Conservation (phyloP, 2,329 filamentous ascomycete genomes). For the Tolypocladium nubicola region DNA sequence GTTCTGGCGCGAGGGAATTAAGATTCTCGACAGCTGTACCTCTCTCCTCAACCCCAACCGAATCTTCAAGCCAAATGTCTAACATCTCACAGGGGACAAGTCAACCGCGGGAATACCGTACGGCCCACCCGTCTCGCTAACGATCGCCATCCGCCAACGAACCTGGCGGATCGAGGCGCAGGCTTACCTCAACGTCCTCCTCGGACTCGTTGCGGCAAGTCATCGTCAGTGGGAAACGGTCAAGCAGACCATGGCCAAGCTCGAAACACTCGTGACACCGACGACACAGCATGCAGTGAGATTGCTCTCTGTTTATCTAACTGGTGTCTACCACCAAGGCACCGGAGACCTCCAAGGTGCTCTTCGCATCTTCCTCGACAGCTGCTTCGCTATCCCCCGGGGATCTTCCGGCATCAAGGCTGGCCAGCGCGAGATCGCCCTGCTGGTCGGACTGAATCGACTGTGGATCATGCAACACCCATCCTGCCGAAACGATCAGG, state of each 20-base stretch:
- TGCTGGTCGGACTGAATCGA: constrained; percentile 57
- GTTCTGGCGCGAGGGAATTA: constrained; percentile 31
- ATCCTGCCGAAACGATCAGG: constrained; percentile 42
- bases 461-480: constrained; percentile 63
- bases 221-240: constrained; percentile 61
- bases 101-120: constrained; percentile 24
- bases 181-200: constrained; percentile 61
- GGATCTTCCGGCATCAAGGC: constrained; percentile 31
- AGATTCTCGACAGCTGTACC: constrained; percentile 37
- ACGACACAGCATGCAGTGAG: constrained; percentile 28
- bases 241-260: constrained; percentile 41
- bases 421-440: constrained; percentile 50
- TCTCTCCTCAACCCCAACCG: not conserved
- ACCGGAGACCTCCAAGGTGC: constrained; percentile 63
- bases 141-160: constrained; percentile 45
- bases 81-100: constrained; percentile 19
- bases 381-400: constrained; percentile 38
- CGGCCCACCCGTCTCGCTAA: constrained; percentile 38
- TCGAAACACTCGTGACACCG: constrained; percentile 33
- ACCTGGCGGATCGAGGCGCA: constrained; percentile 57
- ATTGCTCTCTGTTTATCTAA: constrained; percentile 57
- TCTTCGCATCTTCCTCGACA: constrained; percentile 52
- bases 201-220: constrained; percentile 58
- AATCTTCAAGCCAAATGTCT: not conserved
- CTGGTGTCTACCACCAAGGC: constrained; percentile 66